Evolutionary conservation across 345 rosid genomes (phyloP), one percentile per base, ranked within the genome.

Genomic region (Citrus trifoliata): DNA sequence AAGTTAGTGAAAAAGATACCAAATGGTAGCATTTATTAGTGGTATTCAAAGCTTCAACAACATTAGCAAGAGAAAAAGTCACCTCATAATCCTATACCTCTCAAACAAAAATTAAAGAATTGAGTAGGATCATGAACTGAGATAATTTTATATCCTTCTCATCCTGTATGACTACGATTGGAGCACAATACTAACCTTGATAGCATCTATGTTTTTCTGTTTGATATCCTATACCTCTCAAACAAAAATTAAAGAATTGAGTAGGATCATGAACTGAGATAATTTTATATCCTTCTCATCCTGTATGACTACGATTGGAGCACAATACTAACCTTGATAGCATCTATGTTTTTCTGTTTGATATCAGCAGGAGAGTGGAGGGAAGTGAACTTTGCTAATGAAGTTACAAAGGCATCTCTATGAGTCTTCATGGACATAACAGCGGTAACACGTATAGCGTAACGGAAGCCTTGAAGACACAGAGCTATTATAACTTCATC

Each of bases 351-450:
- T 87, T 88, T 97, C 88, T 87, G 98, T 86, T 92, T 94, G 86
- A 97, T 94, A 86, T 94, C 96, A 76, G 98, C 95, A 76, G 99
- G 99, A 74, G 99, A 93, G 84, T 97, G 99, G 81, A 97, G 94
- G 62, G 97, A 94, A 70, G 99, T 97, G 84, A 94, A 97, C 88
- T 94, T 97, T 68, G 98, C 99, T 80, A 97, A 88, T 66, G 99
- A 97, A 75, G 98, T 94, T 83, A 97, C 97, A 85, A 97, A 97
- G 76, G 98, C 99, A 86, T 97, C 99, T 88, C 99, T 94, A 79
- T 93, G 99, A 67, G 99, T 97, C 89, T 93, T 97, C 96, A 97
- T 93, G 76, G 98, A 93, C 98, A 97, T 94, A 79, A 92, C 98
- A 84, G 99, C 93, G 78, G 99, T 94, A 40, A 97, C 98, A 84